Conservation (phyloP, 306 rosid species). For the Dalbergia cultrata region DNA sequence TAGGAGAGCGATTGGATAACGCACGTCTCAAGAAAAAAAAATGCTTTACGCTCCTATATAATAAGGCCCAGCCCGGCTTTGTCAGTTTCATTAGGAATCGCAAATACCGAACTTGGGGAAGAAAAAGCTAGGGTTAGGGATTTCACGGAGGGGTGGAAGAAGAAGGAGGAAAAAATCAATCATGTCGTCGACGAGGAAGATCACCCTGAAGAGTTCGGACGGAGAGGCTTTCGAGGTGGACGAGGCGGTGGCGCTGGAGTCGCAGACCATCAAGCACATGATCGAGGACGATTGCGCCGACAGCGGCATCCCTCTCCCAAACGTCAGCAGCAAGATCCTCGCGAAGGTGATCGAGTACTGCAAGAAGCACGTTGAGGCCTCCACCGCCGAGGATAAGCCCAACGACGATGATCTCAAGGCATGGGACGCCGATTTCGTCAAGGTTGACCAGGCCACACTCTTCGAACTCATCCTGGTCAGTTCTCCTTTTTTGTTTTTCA, state of each 20-base stretch:
- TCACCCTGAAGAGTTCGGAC: slow-evolving; percentile 77
- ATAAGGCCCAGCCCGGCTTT: neutral
- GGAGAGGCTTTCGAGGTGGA: slow-evolving; percentile 81
- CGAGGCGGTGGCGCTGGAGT: slow-evolving; percentile 75
- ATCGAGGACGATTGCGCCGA: slow-evolving; percentile 78
- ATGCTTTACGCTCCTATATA: neutral
- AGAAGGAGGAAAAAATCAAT: neutral
- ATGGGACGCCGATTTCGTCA: slow-evolving; percentile 77
- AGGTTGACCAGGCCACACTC: slow-evolving; percentile 82
- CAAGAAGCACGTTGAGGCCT: slow-evolving; percentile 69
- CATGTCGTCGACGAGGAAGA: slow-evolving; percentile 61
- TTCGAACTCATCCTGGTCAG: slow-evolving; percentile 81
- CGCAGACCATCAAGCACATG: slow-evolving; percentile 84
- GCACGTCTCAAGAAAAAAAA: neutral
- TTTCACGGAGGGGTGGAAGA: neutral
- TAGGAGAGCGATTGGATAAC: slow-evolving; percentile 5
- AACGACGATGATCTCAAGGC: slow-evolving; percentile 66
- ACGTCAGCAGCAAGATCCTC: slow-evolving; percentile 79
- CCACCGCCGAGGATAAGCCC: slow-evolving; percentile 55
- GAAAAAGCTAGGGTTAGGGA: slow-evolving; percentile 44
- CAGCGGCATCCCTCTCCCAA: slow-evolving; percentile 76
- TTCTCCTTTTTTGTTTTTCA: neutral
- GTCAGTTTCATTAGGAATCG: neutral
- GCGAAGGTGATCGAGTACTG: slow-evolving; percentile 89
- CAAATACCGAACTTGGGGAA: neutral